A percentile compares a stretch with the other conserved stretches of the same genome.
These are phyloP conservation scores for Reticulascus tulasneorum DNA, from an alignment of 2,329 filamentous ascomycete genomes.

Conservation along the genomic window DNA sequence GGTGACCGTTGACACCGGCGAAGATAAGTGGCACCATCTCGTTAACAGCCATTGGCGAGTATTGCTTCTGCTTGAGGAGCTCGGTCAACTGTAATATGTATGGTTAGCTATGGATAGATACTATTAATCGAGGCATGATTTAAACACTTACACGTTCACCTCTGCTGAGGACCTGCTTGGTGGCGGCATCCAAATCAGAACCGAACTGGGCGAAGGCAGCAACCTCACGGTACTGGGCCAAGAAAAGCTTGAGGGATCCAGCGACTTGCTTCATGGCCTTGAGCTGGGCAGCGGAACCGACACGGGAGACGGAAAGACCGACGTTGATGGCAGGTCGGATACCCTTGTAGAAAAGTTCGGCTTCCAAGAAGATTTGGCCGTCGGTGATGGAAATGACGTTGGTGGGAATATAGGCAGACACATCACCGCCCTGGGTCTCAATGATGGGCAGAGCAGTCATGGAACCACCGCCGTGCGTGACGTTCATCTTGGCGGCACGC, in stretches of 20 bases:
- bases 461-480: slow-evolving; percentile 91
- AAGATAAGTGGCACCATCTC: slow-evolving; percentile 99
- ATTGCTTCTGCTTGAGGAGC: slow-evolving; percentile 99
- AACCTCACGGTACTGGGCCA: slow-evolving; percentile 99
- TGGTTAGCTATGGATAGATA: slow-evolving; percentile 1
- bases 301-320: slow-evolving; percentile 99
- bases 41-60: slow-evolving; percentile 96
- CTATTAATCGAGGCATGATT: neutral
- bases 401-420: slow-evolving; percentile 99
- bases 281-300: slow-evolving; percentile 98
- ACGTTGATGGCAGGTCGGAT: slow-evolving; percentile 99
- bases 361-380: slow-evolving; percentile 99
- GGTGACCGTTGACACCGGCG: slow-evolving; percentile 96
- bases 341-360: slow-evolving; percentile 99
- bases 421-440: slow-evolving; percentile 99
- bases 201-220: slow-evolving; percentile 99
- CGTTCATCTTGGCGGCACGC: slow-evolving; percentile 98
- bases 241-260: slow-evolving; percentile 99
- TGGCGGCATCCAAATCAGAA: slow-evolving; percentile 97
- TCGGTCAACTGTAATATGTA: slow-evolving; percentile 65
- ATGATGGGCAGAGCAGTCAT: slow-evolving; percentile 97
- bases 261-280: slow-evolving; percentile 99
- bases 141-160: slow-evolving; percentile 81
- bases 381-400: slow-evolving; percentile 99
- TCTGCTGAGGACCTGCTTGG: slow-evolving; percentile 97